Base-by-base conservation (phyloP, 139 green algal species). In the Closterium sp. region DNA sequence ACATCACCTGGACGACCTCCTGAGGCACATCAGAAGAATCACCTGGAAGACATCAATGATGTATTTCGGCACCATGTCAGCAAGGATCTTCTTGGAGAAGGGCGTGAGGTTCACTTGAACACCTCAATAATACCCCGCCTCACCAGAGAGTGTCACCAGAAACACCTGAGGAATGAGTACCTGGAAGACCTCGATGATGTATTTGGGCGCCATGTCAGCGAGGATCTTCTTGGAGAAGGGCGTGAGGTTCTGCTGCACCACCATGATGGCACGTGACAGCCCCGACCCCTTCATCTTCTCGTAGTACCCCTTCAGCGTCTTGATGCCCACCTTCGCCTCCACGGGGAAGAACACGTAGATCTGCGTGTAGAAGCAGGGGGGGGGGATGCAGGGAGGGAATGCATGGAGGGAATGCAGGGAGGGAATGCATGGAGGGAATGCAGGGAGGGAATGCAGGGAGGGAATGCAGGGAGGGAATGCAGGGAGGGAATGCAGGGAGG, bases 311-410 rank as follows among this genome's bases (percentile, higher is more conserved):
- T 99, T 99, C 94, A 99, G 98, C 9, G 96, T 97, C 93, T 98
- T 98, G n/a, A 99, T 98, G 34, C 98, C 98, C 9, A 99, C 97
- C 91, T 95, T 95, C 23, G 87, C 31, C 30, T 91, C 91, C 66
- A 98, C 97, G 1, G 97, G 96, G 90, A 98, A 99, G 94, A 99
- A 99, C 12, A 99, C 96, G 93, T 99, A 99, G 0, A 99, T 97
- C 95, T 99, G 96, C 0, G 84, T 23, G 16, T 76, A n/a, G n/a
- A n/a, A n/a, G n/a, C n/a, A n/a, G n/a, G n/a, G n/a, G n/a, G n/a
- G n/a, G 55, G 23, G 55, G 0, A 19, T 28, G 16, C 55, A 76
- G 43, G 43, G 43, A 2, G 36, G 6, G 4, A 55, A 6, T 55
- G 36, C 36, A 6, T 55, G 36, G 36, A 10, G 38, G 38, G 38